These are phyloP conservation scores for Penicillium desertorum DNA, from an alignment of 495 filamentous ascomycete genomes.

Conservation along the genomic window DNA sequence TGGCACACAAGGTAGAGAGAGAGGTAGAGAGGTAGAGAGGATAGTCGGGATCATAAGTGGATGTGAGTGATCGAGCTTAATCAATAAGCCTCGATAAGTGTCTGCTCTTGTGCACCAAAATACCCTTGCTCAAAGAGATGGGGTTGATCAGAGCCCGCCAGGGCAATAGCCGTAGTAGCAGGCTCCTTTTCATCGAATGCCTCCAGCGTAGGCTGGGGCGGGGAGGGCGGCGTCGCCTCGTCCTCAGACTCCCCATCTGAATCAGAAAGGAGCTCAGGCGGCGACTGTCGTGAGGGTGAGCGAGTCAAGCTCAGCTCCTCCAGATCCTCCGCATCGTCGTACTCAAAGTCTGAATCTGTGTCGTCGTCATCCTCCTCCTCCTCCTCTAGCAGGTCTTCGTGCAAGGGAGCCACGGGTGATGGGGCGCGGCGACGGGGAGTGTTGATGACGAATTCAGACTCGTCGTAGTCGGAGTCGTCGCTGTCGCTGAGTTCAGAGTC, in stretches of 20 bases:
- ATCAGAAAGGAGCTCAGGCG: conserved; percentile 76
- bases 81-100: conserved; percentile 48
- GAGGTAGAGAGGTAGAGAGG: background rate
- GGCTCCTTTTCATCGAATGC: conserved; percentile 68
- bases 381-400: conserved; percentile 48
- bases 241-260: conserved; percentile 68
- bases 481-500: conserved; percentile 57
- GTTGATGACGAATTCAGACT: conserved; percentile 44
- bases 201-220: conserved; percentile 63
- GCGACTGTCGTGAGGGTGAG: conserved; percentile 68
- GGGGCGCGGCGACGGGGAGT: conserved; percentile 41
- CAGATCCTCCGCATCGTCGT: conserved; percentile 66
- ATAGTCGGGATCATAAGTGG: conserved; percentile 1
- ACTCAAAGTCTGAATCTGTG: conserved; percentile 53
- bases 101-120: conserved; percentile 54
- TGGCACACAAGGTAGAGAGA: conserved; percentile 28
- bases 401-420: conserved; percentile 38
- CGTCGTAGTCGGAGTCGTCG: conserved; percentile 57
- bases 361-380: conserved; percentile 49
- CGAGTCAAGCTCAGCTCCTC: conserved; percentile 69
- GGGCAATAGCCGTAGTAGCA: conserved; percentile 51
- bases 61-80: conserved; percentile 5
- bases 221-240: conserved; percentile 81
- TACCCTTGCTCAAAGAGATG: conserved; percentile 60
- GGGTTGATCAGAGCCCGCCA: conserved; percentile 39